Percentiles rank a stretch among this genome's conserved stretches.
Conservation (phyloP, 83 land plant genomes). For the Thuja plicata region DNA sequence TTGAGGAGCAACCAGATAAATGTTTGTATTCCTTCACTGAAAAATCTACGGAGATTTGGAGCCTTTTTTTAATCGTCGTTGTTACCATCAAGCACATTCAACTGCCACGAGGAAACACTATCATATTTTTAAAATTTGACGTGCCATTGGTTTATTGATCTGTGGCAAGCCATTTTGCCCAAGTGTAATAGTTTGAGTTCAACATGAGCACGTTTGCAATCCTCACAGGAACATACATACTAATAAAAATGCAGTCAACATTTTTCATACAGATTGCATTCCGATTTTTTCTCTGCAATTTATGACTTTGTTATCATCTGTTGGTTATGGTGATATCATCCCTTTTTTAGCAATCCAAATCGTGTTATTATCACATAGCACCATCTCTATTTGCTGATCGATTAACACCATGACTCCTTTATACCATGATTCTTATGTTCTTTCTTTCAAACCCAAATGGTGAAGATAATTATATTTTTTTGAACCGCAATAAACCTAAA, state of each 20-base stretch:
- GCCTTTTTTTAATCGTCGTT: background rate
- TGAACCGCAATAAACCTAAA: constrained; percentile 50
- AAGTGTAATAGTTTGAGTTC: background rate
- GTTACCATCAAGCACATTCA: background rate
- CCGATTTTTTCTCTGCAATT: background rate
- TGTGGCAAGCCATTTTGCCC: background rate
- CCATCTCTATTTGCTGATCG: background rate
- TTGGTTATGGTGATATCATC: background rate
- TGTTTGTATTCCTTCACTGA: background rate
- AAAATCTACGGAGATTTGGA: background rate
- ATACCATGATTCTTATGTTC: background rate
- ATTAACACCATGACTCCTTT: background rate
- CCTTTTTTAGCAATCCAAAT: background rate
- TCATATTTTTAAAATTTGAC: background rate
- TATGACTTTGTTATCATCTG: background rate
- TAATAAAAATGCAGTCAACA: background rate
- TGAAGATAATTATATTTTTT: background rate
- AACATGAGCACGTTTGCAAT: background rate
- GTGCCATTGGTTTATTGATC: background rate
- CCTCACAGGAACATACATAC: background rate
- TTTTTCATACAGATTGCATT: background rate
- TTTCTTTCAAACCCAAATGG: background rate
- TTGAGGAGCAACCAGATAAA: background rate
- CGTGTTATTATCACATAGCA: background rate
- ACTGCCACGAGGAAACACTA: background rate